These are phyloP conservation scores for Nemania sp. DNA, from an alignment of 2,329 filamentous ascomycete species.

Conservation along the genomic window DNA sequence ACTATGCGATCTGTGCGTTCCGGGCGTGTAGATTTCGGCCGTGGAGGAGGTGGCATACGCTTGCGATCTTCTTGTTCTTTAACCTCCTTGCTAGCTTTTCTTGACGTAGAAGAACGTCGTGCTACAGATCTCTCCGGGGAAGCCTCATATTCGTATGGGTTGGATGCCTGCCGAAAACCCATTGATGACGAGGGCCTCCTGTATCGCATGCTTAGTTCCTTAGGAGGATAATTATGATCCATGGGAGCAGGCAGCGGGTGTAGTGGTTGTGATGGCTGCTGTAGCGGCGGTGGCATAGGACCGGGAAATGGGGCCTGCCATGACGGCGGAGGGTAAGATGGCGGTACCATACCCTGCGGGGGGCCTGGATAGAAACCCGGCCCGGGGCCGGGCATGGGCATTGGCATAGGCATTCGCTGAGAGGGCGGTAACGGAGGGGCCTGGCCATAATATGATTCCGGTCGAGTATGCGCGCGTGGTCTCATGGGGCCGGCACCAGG, in stretches of 20 bases:
- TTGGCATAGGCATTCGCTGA: conserved; percentile 41
- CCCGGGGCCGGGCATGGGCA: too few species aligned
- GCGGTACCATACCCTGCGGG: conserved; percentile 34
- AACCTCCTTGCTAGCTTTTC: conserved; percentile 43
- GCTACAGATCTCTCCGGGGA: conserved; percentile 42
- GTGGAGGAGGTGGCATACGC: conserved; percentile 56
- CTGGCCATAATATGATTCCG: conserved; percentile 44
- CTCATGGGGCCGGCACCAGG: conserved; percentile 41
- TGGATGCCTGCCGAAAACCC: conserved; percentile 44
- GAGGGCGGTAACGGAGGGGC: conserved; percentile 23
- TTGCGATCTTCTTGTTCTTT: conserved; percentile 51
- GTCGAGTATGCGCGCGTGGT: conserved; percentile 47
- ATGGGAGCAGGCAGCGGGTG: conserved; percentile 26
- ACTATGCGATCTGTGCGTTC: conserved; percentile 17
- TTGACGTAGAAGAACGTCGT: conserved; percentile 49
- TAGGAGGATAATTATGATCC: conserved; percentile 25
- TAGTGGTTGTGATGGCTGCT: conserved; percentile 18
- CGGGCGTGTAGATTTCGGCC: conserved; percentile 43
- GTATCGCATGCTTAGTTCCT: conserved; percentile 36
- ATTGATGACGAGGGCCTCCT: conserved; percentile 46
- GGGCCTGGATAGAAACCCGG: conserved; percentile 42
- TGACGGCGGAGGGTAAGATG: conserved; percentile 31
- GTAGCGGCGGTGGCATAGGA: conserved; percentile 22
- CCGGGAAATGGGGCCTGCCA: conserved; percentile 28
- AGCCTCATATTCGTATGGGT: conserved; percentile 47